Evolutionary conservation across 106 monocot species (phyloP), one percentile per base, ranked within the genome.

Genomic region (Platanthera zijinensis): DNA sequence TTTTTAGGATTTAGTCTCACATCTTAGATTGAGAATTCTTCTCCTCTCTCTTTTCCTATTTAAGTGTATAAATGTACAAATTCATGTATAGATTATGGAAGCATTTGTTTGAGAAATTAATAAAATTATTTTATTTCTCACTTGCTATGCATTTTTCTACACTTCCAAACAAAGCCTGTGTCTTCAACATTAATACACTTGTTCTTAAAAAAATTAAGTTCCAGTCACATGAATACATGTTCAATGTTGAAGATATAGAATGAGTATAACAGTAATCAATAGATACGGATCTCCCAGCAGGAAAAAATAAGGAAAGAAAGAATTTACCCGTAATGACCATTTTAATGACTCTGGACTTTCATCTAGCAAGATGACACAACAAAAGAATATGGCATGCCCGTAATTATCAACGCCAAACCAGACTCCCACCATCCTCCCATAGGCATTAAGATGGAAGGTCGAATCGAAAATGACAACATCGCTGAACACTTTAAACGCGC

Each of bases 381-480:
- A 79, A 79, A 94, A 89, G 74, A 94, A 94, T 63, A 89, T 85
- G 8, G 82, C 77, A 79, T 87, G 77, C 17, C 94, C 90, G 75
- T 90, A 85, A 69, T 90, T 94, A 69, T 91, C 90, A n/a, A 94
- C 22, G 50, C 94, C 94, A 74, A 89, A 85, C 88, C 90, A 94
- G 6, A 87, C 84, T 14, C 86, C 88, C 19, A 90, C 77, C 10
- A 79, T 80, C 57, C 87, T 89, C 25, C 87, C 78, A 77, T 90
- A 91, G 17, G 81, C 79, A 80, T 80, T 85, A 30, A 94, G 71
- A 52, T 63, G 82, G 77, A 85, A 84, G 8, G 84, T 71, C 13
- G 84, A 84, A 75, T 94, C 90, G 78, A 94, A 91, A 57, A 94
- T 75, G 10, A 91, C 87, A 19, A 89, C 87, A 81, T 94, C 94